Conservation (phyloP, 139 green algal genomes). For the Chlamydomonas sp. region DNA sequence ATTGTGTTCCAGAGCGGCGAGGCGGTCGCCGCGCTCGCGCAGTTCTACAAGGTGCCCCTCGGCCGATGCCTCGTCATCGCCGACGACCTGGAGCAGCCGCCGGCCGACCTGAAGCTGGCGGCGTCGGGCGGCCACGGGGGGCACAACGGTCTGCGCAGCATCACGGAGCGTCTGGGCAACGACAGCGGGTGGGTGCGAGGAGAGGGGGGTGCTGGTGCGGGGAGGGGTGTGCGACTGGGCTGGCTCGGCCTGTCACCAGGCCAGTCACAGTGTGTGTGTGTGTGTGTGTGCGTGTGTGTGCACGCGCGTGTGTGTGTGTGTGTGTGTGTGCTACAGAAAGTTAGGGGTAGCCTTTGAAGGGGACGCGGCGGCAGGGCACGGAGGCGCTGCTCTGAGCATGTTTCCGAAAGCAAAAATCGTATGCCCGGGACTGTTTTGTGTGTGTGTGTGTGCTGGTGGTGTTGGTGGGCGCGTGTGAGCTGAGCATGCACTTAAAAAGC, state of each 20-base stretch:
- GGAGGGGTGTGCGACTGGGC: background rate
- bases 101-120: constrained; percentile 38
- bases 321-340: no score
- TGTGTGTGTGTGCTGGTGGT: no score
- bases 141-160: constrained; percentile 90
- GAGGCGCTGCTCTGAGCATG: no score
- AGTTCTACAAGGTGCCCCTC: constrained; percentile 20
- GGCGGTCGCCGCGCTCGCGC: constrained; percentile 5
- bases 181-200: no score
- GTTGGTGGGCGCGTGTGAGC: background rate
- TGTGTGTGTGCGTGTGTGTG: background rate
- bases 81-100: constrained; percentile 70
- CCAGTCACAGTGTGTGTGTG: background rate
- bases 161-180: constrained; percentile 61
- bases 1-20: no score
- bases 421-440: no score
- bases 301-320: background rate
- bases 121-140: constrained; percentile 80
- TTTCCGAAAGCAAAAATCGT: no score
- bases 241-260: background rate
- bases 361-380: no score
- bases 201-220: no score
- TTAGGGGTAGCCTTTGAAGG: no score
- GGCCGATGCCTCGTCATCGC: constrained; percentile 62
- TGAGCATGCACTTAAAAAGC: background rate